Percentiles rank a stretch among this genome's conserved stretches.
These are phyloP conservation scores for Sugiyamaella castrensis DNA, from an alignment of 1,139 yeast genomes.

Conservation along the genomic window DNA sequence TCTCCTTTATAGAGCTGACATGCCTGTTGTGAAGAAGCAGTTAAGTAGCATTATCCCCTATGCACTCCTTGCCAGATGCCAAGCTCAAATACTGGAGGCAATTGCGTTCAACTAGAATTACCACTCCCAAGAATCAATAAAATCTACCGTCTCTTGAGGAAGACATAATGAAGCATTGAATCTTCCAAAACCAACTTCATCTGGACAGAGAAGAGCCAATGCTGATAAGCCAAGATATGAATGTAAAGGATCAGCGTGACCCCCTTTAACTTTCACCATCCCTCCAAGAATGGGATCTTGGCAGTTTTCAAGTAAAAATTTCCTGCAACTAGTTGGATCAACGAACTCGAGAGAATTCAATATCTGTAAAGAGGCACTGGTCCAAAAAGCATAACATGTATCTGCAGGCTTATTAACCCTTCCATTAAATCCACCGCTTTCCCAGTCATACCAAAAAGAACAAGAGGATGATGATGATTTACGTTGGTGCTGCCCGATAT, in stretches of 20 bases:
- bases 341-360: constrained; percentile 40
- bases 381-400: constrained; percentile 94
- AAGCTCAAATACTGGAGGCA: too few species aligned
- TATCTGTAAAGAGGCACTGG: constrained; percentile 55
- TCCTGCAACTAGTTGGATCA: constrained; percentile 40
- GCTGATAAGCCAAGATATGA: constrained; percentile 42
- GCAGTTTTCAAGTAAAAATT: constrained; percentile 55
- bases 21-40: too few species aligned
- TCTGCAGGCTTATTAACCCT: constrained; percentile 81
- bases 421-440: constrained; percentile 83
- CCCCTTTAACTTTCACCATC: constrained; percentile 63
- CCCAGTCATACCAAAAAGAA: constrained; percentile 44
- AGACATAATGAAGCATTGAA: constrained; percentile 30
- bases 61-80: too few species aligned
- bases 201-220: constrained; percentile 27
- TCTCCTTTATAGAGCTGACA: too few species aligned
- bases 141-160: constrained; percentile 21
- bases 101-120: too few species aligned
- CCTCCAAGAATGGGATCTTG: constrained; percentile 76
- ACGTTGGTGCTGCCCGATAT: constrained; percentile 1
- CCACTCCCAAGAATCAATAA: constrained; percentile 17
- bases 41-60: too few species aligned
- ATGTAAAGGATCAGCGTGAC: constrained; percentile 52
- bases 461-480: constrained; percentile 24
- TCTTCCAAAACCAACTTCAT: constrained; percentile 17